Conservation (phyloP, 208 protist species). For the Acanthamoeba castellanii region DNA sequence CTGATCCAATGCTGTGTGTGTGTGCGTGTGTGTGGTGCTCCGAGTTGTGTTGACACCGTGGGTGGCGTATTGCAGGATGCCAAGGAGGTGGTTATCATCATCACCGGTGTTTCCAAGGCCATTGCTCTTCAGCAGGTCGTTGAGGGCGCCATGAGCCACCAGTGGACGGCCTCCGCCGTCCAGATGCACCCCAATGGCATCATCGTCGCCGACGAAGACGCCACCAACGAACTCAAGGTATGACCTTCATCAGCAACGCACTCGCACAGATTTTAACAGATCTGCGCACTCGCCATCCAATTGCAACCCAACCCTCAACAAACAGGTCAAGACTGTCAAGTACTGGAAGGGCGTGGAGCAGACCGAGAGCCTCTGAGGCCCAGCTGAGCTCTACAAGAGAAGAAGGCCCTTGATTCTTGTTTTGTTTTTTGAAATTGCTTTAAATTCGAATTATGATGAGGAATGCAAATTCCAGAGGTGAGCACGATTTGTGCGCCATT, state of each 20-base stretch:
- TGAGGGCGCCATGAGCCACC: conserved; percentile 94
- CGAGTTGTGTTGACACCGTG: not conserved
- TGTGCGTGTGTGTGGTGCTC: not conserved
- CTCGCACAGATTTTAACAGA: too few relatives aligned
- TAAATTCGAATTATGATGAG: too few relatives aligned
- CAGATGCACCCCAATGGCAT: conserved; percentile 93
- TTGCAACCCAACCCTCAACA: too few relatives aligned
- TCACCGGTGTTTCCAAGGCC: conserved; percentile 94
- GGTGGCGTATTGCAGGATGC: conserved; percentile 73
- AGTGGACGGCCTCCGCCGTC: conserved; percentile 94
- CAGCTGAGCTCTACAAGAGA: not conserved
- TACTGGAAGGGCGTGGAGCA: conserved; percentile 94
- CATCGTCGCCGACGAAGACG: conserved; percentile 94
- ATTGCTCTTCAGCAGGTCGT: conserved; percentile 92
- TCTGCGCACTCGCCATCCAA: too few relatives aligned
- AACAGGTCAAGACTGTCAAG: conserved; percentile 94
- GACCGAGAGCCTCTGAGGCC: conserved; percentile 80
- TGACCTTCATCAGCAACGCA: too few relatives aligned
- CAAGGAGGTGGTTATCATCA: conserved; percentile 92
- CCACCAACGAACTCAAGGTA: conserved; percentile 74
- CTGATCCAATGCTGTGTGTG: conserved; percentile 73
- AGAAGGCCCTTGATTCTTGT: too few relatives aligned
- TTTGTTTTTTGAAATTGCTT: not conserved
- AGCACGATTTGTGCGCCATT: too few relatives aligned
- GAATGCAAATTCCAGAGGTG: too few relatives aligned